Evolutionary conservation across 1,284 basidiomycete genomes (phyloP).

Genomic region (Mycosarcoma mackinlayi): DNA sequence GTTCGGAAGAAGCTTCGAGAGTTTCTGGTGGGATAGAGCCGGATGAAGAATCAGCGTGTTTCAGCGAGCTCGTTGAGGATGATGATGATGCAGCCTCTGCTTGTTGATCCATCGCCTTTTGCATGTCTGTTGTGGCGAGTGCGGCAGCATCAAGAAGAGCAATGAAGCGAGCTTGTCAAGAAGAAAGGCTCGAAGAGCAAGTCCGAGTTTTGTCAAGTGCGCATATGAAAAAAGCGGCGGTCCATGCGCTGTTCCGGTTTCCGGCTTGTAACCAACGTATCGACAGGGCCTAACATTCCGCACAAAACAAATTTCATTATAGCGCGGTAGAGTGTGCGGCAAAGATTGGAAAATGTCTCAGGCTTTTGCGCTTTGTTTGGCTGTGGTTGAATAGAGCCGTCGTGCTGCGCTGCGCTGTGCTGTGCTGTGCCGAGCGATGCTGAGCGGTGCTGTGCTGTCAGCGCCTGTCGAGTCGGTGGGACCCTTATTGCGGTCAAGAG

Average conservation of each 20-base stretch:
- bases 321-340: too few species aligned
- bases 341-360: too few species aligned
- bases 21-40: background rate
- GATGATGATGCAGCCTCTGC: background rate
- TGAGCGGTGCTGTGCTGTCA: slow-evolving; percentile 1
- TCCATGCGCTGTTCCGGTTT: slow-evolving; percentile 19
- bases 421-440: slow-evolving; percentile 9
- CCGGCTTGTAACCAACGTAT: slow-evolving; percentile 1
- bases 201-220: background rate
- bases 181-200: background rate
- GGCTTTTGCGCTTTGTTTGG: background rate
- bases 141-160: too few species aligned
- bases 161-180: too few species aligned
- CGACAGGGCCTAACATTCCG: background rate
- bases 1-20: background rate
- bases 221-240: slow-evolving; percentile 1
- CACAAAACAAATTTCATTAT: background rate
- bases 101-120: background rate
- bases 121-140: too few species aligned
- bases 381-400: background rate
- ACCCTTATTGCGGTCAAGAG: slow-evolving; percentile 16
- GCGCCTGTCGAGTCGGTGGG: slow-evolving; percentile 1
- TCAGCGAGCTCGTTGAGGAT: background rate
- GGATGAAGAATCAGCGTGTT: background rate
- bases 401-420: slow-evolving; percentile 4